These are phyloP conservation scores for Paxillus involutus DNA, from an alignment of 768 basidiomycete genomes.

Conservation along the genomic window DNA sequence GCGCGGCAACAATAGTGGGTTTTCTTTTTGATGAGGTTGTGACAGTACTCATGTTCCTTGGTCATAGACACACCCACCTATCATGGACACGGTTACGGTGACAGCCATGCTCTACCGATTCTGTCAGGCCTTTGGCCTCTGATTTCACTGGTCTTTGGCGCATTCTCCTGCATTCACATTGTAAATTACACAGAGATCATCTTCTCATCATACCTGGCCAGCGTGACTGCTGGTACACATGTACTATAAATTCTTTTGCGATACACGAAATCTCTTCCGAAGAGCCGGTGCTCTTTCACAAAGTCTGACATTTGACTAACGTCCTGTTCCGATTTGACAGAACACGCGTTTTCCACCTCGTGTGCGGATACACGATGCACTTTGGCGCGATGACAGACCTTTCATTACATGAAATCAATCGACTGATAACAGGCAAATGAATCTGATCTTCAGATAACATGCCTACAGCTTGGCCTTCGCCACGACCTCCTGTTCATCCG, in stretches of 20 bases:
- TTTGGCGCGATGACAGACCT: conserved; percentile 11
- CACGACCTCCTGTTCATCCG: conserved; percentile 37
- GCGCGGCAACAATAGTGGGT: conserved; percentile 77
- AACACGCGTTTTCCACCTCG: conserved; percentile 31
- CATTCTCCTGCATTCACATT: conserved; percentile 27
- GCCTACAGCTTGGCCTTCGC: conserved; percentile 63
- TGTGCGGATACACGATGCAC: conserved; percentile 34
- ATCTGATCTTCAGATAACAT: conserved; percentile 17
- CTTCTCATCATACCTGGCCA: conserved; percentile 28
- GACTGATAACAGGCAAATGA: conserved; percentile 29
- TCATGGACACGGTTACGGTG: conserved; percentile 87
- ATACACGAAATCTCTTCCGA: conserved; percentile 25
- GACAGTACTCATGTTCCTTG: conserved; percentile 23
- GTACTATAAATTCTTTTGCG: conserved; percentile 31
- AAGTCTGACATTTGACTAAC: conserved; percentile 14
- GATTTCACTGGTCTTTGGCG: conserved; percentile 19
- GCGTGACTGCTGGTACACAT: conserved; percentile 27
- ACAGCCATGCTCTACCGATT: conserved; percentile 86
- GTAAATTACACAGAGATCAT: conserved; percentile 31
- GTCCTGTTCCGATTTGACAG: conserved; percentile 17
- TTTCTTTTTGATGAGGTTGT: conserved; percentile 16
- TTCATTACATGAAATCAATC: conserved; percentile 26
- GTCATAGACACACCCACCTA: conserved; percentile 76
- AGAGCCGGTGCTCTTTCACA: conserved; percentile 19
- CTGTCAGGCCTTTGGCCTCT: conserved; percentile 53